Base-by-base conservation (phyloP, 352 stramenopile genomes). In the Pythium coloratum region DNA sequence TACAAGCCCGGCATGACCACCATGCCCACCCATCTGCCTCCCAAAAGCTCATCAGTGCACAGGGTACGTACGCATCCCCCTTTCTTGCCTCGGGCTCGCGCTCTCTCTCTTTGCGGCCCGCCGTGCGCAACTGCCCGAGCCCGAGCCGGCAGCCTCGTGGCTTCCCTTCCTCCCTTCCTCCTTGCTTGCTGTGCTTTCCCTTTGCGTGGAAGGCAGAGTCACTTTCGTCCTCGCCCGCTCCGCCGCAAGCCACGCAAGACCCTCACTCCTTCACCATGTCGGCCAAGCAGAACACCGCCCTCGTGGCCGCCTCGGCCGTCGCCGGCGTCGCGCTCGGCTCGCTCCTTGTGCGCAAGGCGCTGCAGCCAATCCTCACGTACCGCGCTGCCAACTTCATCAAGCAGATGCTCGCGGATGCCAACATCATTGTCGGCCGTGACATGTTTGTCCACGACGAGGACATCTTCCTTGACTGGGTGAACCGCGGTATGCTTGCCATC, bases 401-500 rank as follows among this genome's bases (percentile, higher is more conserved):
- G 66, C 72, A 78, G 40, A 93, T 95, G 86, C 77, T 95, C 66
- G 73, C 69, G 18, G 81, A 95, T 60, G 86, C 86, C 42, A 75
- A 92, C 76, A 95, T 95, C 66, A 65, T 93, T 53, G 70, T 95
- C 38, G 86, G 84, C 62, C 84, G 84, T 61, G 86, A 95, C 74
- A 93, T 95, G 66, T 64, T 75, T 62, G 81, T 95, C 59, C 78
- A 95, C 74, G 84, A 95, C 74, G 79, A 90, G 24, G 72, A 80
- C 62, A 95, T 95, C 65, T 95, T 89, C 79, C 80, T 95, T 16
- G 86, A 95, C 80, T 95, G 86, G 86, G 76, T 91, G 44, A 79
- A 89, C 72, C 83, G 80, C 64, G 86, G 86, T 63, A 95, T 95
- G 86, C 72, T 95, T 50, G 86, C 76, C 30, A 95, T 95, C 55